Conservation (phyloP, 2,329 filamentous ascomycete genomes). For the Fusarium lyarnte region DNA sequence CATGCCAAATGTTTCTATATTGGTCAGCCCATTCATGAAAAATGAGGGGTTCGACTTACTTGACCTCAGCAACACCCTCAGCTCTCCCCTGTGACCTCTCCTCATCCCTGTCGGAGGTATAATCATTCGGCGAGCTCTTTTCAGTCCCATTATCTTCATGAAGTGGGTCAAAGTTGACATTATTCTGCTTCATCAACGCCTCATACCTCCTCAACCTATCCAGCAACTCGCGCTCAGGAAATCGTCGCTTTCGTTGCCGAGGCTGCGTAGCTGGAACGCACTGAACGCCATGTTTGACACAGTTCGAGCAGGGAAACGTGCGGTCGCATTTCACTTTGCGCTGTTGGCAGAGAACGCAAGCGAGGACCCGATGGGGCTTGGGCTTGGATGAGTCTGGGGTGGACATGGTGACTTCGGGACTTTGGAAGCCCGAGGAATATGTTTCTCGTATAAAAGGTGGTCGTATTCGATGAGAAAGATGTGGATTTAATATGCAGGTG, state of each 20-base stretch:
- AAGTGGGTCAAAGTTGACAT: constrained; percentile 63
- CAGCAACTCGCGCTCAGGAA: constrained; percentile 67
- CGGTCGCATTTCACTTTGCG: constrained; percentile 72
- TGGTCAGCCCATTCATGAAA: not conserved
- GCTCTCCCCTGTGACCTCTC: not conserved
- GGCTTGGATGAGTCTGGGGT: not conserved
- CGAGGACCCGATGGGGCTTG: constrained; percentile 47
- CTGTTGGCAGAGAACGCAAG: constrained; percentile 71
- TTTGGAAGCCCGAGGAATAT: not conserved
- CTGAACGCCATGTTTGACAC: constrained; percentile 54
- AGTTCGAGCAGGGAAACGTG: constrained; percentile 66
- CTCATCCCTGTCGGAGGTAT: constrained; percentile 15
- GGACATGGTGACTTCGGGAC: constrained; percentile 5
- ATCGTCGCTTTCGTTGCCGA: constrained; percentile 51
- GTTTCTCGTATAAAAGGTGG: no score
- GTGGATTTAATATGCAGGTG: not conserved
- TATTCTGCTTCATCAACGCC: constrained; percentile 62
- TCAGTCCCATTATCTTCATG: constrained; percentile 32
- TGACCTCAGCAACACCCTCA: constrained; percentile 17
- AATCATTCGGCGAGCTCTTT: not conserved
- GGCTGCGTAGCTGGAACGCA: constrained; percentile 56
- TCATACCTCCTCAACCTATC: constrained; percentile 68
- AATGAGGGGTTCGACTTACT: not conserved
- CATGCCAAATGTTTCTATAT: constrained; percentile 6
- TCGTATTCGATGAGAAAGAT: no score